Base-by-base conservation (phyloP, 768 basidiomycete genomes). In the Dacryopinax spathularia region DNA sequence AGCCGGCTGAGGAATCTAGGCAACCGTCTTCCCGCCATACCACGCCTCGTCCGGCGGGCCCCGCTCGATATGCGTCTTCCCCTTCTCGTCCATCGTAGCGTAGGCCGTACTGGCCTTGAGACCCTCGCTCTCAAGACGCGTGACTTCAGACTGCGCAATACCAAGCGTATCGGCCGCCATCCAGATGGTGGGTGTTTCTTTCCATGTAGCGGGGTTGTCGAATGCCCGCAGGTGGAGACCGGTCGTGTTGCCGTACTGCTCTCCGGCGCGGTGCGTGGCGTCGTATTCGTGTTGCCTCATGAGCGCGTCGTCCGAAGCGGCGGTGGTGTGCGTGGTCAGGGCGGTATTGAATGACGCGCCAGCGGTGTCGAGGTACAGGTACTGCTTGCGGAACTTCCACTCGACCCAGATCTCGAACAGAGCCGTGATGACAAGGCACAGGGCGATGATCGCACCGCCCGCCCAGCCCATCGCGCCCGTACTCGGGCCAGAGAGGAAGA, bases 191-290 rank as follows among this genome's bases (percentile, higher is more conserved):
- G 73, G 74, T 65, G 75, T 74, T 33, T 68, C 69, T 67, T 73
- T 73, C 72, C 72, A 75, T 25, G 72, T 44, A 6, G 75, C 74
- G 12, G 75, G 75, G 68, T 76, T 73, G 59, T 74, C 72, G 63
- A 76, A 76, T 1, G 75, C 75, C 22, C 65, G 63, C 12, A 68
- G 68, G 66, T 75, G 72, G 65, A 70, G 69, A 9, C 70, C 73
- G 15, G 70, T 65, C 20, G 71, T 72, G 65, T 71, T 72, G 31
- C 72, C 74, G 60, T 65, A 66, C 62, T 72, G 62, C 16, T 71
- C 71, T 34, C 70, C 72, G 6, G 48, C 25, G 48, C 29, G 29
- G 3, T 25, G 48, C 5, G 22, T 25, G 25, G 48, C 48, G 20
- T 59, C 65, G 5, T 66, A 68, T 27, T 68, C 62, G 61, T 66